Evolutionary conservation across 2,329 filamentous ascomycete genomes (phyloP).

Genomic region (Thielaviopsis euricoi): DNA sequence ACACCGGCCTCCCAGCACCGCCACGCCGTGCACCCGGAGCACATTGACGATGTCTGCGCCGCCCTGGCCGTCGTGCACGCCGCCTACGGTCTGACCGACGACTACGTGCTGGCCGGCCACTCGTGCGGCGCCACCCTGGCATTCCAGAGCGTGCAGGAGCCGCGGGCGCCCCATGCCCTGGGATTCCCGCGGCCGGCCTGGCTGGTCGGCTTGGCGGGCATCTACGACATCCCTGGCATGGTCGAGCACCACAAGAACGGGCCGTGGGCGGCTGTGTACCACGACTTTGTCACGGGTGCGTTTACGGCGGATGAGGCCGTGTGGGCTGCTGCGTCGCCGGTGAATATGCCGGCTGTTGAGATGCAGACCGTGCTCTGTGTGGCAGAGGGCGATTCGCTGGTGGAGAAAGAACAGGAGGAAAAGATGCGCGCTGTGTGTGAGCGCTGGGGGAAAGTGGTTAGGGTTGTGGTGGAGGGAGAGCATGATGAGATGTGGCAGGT

Average conservation of each 20-base stretch:
- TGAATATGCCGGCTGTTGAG: slow-evolving; percentile 6
- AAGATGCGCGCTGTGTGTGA: neutral
- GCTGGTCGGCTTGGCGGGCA: slow-evolving; percentile 32
- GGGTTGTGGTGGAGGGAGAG: neutral
- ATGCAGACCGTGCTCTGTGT: neutral
- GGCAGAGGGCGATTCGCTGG: slow-evolving; percentile 2
- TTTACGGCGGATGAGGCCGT: slow-evolving; percentile 25
- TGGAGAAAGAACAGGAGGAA: slow-evolving; percentile 5
- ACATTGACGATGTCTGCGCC: slow-evolving; percentile 38
- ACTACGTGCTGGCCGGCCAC: slow-evolving; percentile 44
- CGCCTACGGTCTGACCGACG: slow-evolving; percentile 27
- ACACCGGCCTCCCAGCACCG: slow-evolving; percentile 18
- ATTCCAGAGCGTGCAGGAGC: slow-evolving; percentile 26
- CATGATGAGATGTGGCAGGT: slow-evolving; percentile 9
- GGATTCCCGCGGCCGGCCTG: slow-evolving; percentile 15
- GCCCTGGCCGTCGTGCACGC: slow-evolving; percentile 33
- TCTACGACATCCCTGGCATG: slow-evolving; percentile 29
- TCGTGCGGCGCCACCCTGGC: slow-evolving; percentile 43
- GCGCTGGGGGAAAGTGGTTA: neutral
- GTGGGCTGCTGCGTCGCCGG: slow-evolving; percentile 27
- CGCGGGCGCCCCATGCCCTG: slow-evolving; percentile 4
- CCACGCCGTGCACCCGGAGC: slow-evolving; percentile 39
- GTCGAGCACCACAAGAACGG: slow-evolving; percentile 20
- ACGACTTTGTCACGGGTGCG: slow-evolving; percentile 26
- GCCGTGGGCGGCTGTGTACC: slow-evolving; percentile 21